Evolutionary conservation across 805 yeast genomes (phyloP).

Genomic region (Pichia eremophila): DNA sequence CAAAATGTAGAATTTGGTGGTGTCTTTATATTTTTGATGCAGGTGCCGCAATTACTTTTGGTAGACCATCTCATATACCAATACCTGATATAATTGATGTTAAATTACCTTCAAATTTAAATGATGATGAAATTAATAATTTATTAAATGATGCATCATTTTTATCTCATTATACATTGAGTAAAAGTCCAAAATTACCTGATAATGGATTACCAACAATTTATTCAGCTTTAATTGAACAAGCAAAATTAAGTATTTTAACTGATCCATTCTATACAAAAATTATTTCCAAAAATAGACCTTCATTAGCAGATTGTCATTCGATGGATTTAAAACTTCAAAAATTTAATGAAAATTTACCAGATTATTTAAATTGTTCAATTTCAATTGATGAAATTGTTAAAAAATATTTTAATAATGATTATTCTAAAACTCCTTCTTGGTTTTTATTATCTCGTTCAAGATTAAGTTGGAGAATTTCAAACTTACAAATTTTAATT

Average conservation of each 20-base stretch:
- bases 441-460: constrained; percentile 49
- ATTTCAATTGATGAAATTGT: constrained; percentile 16
- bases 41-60: constrained; percentile 55
- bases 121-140: constrained; percentile 31
- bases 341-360: constrained; percentile 32
- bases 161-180: constrained; percentile 3
- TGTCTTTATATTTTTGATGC: constrained; percentile 55
- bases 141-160: constrained; percentile 18
- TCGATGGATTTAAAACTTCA: constrained; percentile 35
- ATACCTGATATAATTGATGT: constrained; percentile 38
- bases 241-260: constrained; percentile 38
- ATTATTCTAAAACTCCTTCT: constrained; percentile 26
- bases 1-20: constrained; percentile 61
- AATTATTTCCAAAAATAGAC: constrained; percentile 37
- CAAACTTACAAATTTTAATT: constrained; percentile 44
- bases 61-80: constrained; percentile 53
- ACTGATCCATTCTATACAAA: constrained; percentile 42
- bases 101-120: constrained; percentile 39
- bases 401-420: constrained; percentile 15
- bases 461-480: constrained; percentile 50
- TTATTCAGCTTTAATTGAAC: constrained; percentile 50
- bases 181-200: constrained; percentile 12
- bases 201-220: constrained; percentile 38
- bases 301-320: constrained; percentile 41
- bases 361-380: constrained; percentile 38